Evolutionary conservation across 2,329 filamentous ascomycete genomes (phyloP), one percentile per base, ranked within the genome.

Genomic region (Colletotrichum kahawae): DNA sequence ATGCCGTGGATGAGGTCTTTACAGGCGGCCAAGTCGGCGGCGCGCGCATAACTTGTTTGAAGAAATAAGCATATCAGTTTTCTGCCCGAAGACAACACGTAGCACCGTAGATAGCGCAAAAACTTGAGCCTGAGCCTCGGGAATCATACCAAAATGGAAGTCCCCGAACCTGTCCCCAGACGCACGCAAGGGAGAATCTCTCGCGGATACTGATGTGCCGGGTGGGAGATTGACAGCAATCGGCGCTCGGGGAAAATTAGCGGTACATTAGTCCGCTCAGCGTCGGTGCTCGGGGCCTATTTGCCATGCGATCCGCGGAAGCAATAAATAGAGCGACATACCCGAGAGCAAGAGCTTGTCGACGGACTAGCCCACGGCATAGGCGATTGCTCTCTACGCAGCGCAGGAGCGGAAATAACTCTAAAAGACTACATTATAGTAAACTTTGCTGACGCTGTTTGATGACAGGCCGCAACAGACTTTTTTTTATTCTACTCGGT

Each of bases 1-100:
- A 76, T 24, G 75, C 77, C 2, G 66, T 78, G 4, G 76, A 78
- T 29, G 71, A 67, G 18, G 66, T 78, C 13, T 78, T 78, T n/a
- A 27, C 43, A 3, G 63, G 66, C 7, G 69, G 77, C 3, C 54
- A 65, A n/a, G 65, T 78, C 5, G 77, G 77, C 2, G 77, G 77
- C 18, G 70, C 51, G 2, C 64, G 77, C 18, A 76, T 78, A 36
- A 76, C 69, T 10, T 75, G 73, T 38, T 64, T 33, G 24, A 75
- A 64, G 21, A 75, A 59, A 24, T 67, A 67, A 10, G 54, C 14
- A 51, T 16, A 6, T 31, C 21, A n/a, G 29, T 29, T 14, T 51
- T 51, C 43, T 21, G 43, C 43, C 43, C n/a, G 0, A 21, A 51
- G 43, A 2, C n/a, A 51, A 21, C 43, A 51, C 43, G 43, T 51